phyloP scores from a whole-genome alignment of 139 green algal genomes.

The Nannochloris sp. region DNA sequence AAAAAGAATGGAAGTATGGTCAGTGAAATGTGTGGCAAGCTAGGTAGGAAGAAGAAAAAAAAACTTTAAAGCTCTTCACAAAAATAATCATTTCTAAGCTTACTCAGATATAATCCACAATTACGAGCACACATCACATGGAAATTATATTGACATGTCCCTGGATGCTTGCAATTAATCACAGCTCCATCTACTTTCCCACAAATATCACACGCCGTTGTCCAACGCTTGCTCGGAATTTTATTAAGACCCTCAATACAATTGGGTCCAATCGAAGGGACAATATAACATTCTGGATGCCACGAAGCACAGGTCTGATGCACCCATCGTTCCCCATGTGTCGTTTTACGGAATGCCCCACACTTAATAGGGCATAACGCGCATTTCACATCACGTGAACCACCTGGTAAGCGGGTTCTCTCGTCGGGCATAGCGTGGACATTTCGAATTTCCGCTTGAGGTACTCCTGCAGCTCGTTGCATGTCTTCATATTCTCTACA shows the following conservation, averaged over 20 bases:
- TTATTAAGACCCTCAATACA: slow-evolving; percentile 23
- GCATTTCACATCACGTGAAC: slow-evolving; percentile 49
- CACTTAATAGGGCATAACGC: slow-evolving; percentile 71
- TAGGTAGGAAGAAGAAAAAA: too few species aligned
- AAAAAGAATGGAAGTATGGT: too few species aligned
- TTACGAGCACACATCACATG: slow-evolving; percentile 78
- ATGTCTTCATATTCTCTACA: slow-evolving; percentile 66
- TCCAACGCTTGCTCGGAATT: slow-evolving; percentile 36
- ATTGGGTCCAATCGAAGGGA: slow-evolving; percentile 2
- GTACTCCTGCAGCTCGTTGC: slow-evolving; percentile 30
- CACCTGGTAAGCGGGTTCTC: slow-evolving; percentile 37
- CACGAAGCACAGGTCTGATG: slow-evolving; percentile 67
- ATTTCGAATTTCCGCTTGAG: slow-evolving; percentile 8
- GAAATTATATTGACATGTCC: slow-evolving; percentile 47
- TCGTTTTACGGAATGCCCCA: slow-evolving; percentile 71
- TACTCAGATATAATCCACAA: slow-evolving; percentile 54
- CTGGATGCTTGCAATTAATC: slow-evolving; percentile 40
- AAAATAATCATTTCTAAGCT: background rate
- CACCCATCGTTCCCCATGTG: slow-evolving; percentile 48
- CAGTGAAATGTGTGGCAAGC: too few species aligned
- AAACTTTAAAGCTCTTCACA: too few species aligned
- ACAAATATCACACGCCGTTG: slow-evolving; percentile 33
- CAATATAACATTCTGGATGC: slow-evolving; percentile 36
- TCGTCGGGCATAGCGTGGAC: slow-evolving; percentile 7
- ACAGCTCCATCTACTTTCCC: slow-evolving; percentile 32